Conservation (phyloP, 805 yeast genomes). For the Zygoascus ofunaensis region DNA sequence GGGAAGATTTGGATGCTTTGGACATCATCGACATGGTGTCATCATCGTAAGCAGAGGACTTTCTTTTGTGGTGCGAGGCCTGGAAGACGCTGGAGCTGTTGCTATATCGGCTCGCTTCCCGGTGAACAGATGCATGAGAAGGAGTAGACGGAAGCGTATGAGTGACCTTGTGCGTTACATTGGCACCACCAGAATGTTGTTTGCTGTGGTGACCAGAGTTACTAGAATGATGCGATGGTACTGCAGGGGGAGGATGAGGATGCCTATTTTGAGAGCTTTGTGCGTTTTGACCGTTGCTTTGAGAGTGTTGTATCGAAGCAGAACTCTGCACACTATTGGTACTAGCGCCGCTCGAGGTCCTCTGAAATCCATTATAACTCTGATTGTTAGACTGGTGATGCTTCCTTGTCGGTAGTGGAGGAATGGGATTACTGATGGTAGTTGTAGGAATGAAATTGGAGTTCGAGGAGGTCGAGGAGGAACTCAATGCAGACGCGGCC, state of each 20-base stretch:
- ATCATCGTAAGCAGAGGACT: slow-evolving; percentile 7
- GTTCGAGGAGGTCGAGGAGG: slow-evolving; percentile 9
- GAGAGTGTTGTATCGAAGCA: background rate
- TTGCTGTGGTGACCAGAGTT: background rate
- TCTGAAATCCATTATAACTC: background rate
- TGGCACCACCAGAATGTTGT: no score
- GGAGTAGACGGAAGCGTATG: background rate
- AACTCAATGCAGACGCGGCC: background rate
- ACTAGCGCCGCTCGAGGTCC: background rate
- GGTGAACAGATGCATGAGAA: slow-evolving; percentile 1
- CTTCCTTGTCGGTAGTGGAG: slow-evolving; percentile 19
- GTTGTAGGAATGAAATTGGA: slow-evolving; percentile 18
- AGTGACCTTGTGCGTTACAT: background rate
- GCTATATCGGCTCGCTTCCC: background rate
- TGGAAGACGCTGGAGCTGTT: background rate
- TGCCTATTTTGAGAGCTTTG: background rate
- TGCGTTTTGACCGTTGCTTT: background rate
- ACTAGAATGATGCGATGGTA: background rate
- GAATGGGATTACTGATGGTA: slow-evolving; percentile 20
- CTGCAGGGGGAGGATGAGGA: background rate
- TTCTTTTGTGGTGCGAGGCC: background rate
- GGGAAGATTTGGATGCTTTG: slow-evolving; percentile 6
- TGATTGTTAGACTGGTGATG: background rate
- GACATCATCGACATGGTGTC: slow-evolving; percentile 9
- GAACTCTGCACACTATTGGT: background rate